Base-by-base conservation (phyloP, 345 rosid species). In the Kernera saxatilis region DNA sequence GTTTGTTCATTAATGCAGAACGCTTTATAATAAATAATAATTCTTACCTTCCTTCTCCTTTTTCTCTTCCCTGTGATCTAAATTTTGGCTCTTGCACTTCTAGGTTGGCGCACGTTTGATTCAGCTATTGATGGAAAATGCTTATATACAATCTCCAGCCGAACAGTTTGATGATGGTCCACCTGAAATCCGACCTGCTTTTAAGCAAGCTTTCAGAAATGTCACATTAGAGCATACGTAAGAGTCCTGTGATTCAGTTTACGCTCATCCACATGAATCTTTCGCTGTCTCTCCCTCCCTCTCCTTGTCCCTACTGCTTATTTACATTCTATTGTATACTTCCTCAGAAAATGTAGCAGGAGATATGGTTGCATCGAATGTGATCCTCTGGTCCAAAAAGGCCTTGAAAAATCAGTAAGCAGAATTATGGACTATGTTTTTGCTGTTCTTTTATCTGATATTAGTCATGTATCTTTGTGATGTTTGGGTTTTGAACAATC, bases 291-390 rank as follows among this genome's bases (percentile, higher is more conserved):
- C 67, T 15, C 5, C 19, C 21, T n/a, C n/a, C 12, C 17, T 41
- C 63, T 40, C 57, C n/a, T 49, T 66, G 45, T 15, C 6, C 17
- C 26, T 27, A 14, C 43, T 35, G 46, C 11, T 30, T 51, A 64
- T 43, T 40, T 55, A 60, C 41, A 45, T 60, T 68, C 50, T 56
- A 37, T 77, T 71, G 27, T 64, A 33, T 65, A 25, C 60, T 56
- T 78, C 62, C 60, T 71, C 79, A 92, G 99, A 84, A 91, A 85
- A 79, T 55, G 18, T 26, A 82, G 89, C 75, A 82, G 89, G 86
- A 88, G 92, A 81, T 95, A 90, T 50, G 99, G 98, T 41, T 89
- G 91, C 76, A 95, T 95, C 63, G 92, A 86, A 82, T 95, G 99
- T 11, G 97, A 95, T 76, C 91, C 92, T 12, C 82, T 88, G 37